Conservation (phyloP, 768 basidiomycete species). For the Panaeolus papilionaceus region DNA sequence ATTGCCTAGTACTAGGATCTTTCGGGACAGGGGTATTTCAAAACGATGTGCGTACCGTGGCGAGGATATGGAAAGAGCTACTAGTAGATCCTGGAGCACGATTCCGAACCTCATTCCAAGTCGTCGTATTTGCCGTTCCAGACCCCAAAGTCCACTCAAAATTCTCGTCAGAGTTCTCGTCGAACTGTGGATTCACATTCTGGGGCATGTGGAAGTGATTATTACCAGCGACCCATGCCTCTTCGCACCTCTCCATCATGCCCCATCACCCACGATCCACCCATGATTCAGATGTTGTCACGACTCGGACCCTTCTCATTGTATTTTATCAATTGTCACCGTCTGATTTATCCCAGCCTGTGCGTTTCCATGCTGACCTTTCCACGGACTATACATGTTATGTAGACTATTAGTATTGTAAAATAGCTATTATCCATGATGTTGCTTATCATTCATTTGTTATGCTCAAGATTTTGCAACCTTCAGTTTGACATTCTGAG, state of each 20-base stretch:
- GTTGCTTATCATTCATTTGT: background rate
- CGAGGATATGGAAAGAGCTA: constrained; percentile 67
- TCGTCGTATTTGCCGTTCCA: constrained; percentile 68
- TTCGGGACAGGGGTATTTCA: constrained; percentile 80
- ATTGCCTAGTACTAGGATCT: constrained; percentile 70
- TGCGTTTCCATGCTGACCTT: background rate
- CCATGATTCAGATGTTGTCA: background rate
- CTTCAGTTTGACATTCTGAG: too few relatives aligned
- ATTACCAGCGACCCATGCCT: background rate
- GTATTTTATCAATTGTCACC: background rate
- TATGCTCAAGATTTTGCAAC: too few relatives aligned
- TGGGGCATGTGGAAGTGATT: constrained; percentile 3
- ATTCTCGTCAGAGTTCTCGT: constrained; percentile 21
- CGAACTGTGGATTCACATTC: background rate
- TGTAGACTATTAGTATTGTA: background rate
- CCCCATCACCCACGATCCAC: background rate
- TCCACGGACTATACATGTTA: background rate
- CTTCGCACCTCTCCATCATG: background rate
- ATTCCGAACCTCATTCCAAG: constrained; percentile 62
- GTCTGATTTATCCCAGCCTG: background rate
- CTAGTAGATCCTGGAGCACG: constrained; percentile 53
- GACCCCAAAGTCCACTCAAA: constrained; percentile 30
- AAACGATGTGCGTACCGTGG: constrained; percentile 64
- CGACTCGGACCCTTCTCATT: background rate
- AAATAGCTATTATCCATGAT: background rate